Percentiles rank a stretch among this genome's conserved stretches.
phyloP scores from a whole-genome alignment of 176 grass and related monocot species.

The Melocanna baccifera region DNA sequence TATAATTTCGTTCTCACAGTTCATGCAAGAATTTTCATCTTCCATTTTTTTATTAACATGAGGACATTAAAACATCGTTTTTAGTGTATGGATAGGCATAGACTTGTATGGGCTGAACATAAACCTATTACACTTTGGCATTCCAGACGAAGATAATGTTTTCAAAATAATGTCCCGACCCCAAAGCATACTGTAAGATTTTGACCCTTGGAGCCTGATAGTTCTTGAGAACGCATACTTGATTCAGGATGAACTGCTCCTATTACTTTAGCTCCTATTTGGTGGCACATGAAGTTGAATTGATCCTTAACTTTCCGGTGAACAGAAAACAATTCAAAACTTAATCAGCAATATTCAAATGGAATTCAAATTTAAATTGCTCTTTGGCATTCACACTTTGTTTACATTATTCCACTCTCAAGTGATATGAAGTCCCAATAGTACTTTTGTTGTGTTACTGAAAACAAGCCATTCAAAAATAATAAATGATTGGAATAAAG shows the following conservation, averaged over 20 bases:
- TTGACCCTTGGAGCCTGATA: not conserved
- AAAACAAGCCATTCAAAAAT: not conserved
- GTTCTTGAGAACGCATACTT: not conserved
- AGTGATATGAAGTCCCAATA: not conserved
- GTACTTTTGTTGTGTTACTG: not conserved
- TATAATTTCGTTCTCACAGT: not conserved
- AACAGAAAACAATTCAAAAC: not conserved
- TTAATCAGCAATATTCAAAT: not conserved
- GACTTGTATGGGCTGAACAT: not conserved
- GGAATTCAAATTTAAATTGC: conserved; percentile 1
- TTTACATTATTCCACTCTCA: not conserved
- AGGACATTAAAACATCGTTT: not conserved
- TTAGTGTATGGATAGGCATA: not conserved
- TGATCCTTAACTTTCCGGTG: not conserved
- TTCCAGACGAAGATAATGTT: not conserved
- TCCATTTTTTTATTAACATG: not conserved
- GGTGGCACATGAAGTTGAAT: not conserved
- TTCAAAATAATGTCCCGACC: not conserved
- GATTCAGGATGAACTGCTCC: not conserved
- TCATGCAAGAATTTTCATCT: not conserved
- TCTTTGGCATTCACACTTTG: not conserved
- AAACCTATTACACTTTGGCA: not conserved
- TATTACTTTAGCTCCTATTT: conserved; percentile 1
- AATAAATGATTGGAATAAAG: not conserved
- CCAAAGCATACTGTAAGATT: not conserved